phyloP scores from a whole-genome alignment of 2,329 filamentous ascomycete species.

The Epichloe brachyelytri region DNA sequence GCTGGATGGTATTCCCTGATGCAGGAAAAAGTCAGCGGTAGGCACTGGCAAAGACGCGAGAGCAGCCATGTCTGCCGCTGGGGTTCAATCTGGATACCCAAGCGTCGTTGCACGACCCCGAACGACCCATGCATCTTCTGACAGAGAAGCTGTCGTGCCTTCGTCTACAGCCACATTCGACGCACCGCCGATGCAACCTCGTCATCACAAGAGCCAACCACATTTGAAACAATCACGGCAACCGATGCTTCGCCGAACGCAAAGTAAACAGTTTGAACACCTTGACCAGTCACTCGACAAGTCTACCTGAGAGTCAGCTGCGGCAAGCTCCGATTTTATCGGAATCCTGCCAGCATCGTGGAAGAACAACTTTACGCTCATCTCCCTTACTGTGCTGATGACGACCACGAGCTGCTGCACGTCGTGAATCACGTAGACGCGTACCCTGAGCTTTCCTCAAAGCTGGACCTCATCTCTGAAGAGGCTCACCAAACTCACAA shows the following conservation, averaged over 20 bases:
- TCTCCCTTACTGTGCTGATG: constrained; percentile 14
- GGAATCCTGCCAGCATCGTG: constrained; percentile 7
- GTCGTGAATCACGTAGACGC: constrained; percentile 14
- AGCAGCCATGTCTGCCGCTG: constrained; percentile 3
- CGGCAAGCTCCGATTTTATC: constrained; percentile 2
- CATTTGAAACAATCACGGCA: constrained; percentile 31
- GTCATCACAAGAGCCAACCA: constrained; percentile 42
- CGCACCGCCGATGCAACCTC: constrained; percentile 22
- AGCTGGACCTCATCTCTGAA: constrained; percentile 19
- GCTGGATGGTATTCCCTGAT: neutral
- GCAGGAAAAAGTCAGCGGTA: constrained; percentile 12
- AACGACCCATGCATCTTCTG: constrained; percentile 1
- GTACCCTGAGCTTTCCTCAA: constrained; percentile 13
- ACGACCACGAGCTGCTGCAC: constrained; percentile 12
- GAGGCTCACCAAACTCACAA: constrained; percentile 14
- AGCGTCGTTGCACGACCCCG: neutral
- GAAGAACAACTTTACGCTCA: constrained; percentile 10
- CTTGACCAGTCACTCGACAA: constrained; percentile 7
- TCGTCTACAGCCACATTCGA: constrained; percentile 9
- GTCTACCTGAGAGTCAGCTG: neutral
- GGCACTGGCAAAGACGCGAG: constrained; percentile 5
- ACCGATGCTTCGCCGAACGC: constrained; percentile 28
- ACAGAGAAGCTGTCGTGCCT: constrained; percentile 2
- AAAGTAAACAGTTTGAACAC: constrained; percentile 28
- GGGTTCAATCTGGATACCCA: neutral